Percentiles rank a stretch among this genome's conserved stretches.
phyloP scores from a whole-genome alignment of 164 flowering plant species.

The Stephania cephalantha region DNA sequence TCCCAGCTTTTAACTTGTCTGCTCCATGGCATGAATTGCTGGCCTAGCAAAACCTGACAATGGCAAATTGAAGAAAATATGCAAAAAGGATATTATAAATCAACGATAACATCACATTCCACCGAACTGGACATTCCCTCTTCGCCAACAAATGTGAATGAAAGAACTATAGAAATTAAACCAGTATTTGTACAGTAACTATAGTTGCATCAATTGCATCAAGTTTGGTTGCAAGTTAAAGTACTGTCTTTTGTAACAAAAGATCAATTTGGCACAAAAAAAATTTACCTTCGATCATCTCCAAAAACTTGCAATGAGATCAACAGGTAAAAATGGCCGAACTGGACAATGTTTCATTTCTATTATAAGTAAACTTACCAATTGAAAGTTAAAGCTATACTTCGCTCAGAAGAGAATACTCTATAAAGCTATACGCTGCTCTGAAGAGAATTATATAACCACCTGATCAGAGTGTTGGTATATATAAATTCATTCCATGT shows the following conservation, averaged over 20 bases:
- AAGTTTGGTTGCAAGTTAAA: not conserved
- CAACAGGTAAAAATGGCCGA: not conserved
- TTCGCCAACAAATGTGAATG: too few species aligned
- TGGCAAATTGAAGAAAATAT: too few species aligned
- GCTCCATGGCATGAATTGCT: not conserved
- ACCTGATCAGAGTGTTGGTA: not conserved
- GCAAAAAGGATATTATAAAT: not conserved
- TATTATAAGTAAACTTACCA: not conserved
- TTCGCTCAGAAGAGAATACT: not conserved
- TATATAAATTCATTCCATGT: conserved; percentile 1
- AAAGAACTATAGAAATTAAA: not conserved
- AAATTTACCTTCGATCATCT: not conserved
- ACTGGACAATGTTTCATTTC: not conserved
- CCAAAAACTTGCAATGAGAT: too few species aligned
- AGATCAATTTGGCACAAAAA: not conserved
- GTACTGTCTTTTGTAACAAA: not conserved
- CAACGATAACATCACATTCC: not conserved
- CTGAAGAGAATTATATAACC: not conserved
- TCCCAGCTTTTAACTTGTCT: not conserved
- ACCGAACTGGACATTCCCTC: not conserved
- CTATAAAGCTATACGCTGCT: not conserved
- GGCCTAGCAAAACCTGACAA: too few species aligned
- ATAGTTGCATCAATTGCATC: not conserved
- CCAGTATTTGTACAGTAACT: not conserved
- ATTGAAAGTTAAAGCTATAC: not conserved